phyloP scores from a whole-genome alignment of 2,329 filamentous ascomycete genomes.

The Neonectria sp. region DNA sequence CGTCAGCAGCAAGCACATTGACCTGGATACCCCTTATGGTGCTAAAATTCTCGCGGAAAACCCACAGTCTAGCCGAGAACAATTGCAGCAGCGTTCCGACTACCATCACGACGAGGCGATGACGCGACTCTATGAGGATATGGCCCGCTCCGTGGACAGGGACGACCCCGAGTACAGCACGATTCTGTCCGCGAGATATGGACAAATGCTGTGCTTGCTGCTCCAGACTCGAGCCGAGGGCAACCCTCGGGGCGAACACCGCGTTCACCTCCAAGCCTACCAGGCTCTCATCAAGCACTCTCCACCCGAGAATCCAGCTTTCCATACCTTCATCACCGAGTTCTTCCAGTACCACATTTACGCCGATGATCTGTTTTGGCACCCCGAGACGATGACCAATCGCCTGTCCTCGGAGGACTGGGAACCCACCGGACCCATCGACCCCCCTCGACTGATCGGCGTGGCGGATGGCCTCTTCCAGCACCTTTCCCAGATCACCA shows the following conservation, averaged over 20 bases:
- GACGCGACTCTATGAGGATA: conserved; percentile 65
- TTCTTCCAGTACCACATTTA: conserved; percentile 89
- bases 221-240: conserved; percentile 72
- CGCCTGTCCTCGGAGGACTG: conserved; percentile 62
- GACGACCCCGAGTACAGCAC: conserved; percentile 61
- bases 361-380: conserved; percentile 73
- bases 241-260: conserved; percentile 76
- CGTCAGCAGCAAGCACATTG: conserved; percentile 83
- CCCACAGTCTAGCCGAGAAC: conserved; percentile 61
- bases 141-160: conserved; percentile 59
- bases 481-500: conserved; percentile 84
- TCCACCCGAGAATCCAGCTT: conserved; percentile 75
- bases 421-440: conserved; percentile 58
- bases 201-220: conserved; percentile 74
- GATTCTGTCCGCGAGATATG: conserved; percentile 69
- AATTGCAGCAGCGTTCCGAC: conserved; percentile 66
- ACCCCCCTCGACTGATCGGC: conserved; percentile 76
- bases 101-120: conserved; percentile 71
- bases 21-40: conserved; percentile 71
- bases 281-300: conserved; percentile 77
- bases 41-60: conserved; percentile 66
- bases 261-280: conserved; percentile 84
- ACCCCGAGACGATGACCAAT: conserved; percentile 56
- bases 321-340: conserved; percentile 76
- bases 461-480: conserved; percentile 87